Conservation (phyloP, 805 yeast genomes). For the Candida adriatica region DNA sequence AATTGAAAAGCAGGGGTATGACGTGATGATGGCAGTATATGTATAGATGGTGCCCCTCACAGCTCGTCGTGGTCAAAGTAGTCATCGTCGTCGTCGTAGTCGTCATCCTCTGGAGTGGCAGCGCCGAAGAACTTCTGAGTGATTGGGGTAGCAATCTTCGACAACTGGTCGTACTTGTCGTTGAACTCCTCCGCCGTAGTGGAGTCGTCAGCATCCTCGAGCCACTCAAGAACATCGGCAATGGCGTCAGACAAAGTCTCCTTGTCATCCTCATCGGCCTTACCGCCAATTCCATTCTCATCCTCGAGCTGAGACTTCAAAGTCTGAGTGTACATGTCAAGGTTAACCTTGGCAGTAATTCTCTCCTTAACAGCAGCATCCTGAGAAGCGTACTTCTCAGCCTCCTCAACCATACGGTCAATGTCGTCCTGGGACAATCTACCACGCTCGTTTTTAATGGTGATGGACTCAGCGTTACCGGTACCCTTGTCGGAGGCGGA, state of each 20-base stretch:
- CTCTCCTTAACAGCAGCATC: constrained; percentile 78
- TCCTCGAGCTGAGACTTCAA: constrained; percentile 61
- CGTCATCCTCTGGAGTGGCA: constrained; percentile 41
- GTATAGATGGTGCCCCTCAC: constrained; percentile 23
- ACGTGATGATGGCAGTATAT: background rate
- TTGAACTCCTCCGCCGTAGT: constrained; percentile 92
- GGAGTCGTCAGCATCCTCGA: constrained; percentile 78
- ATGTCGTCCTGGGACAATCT: constrained; percentile 90
- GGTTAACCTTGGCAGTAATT: constrained; percentile 80
- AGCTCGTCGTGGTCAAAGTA: constrained; percentile 64
- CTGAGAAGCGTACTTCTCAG: constrained; percentile 90
- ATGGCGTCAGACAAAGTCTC: constrained; percentile 83
- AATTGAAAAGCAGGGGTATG: background rate
- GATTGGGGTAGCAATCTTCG: constrained; percentile 83
- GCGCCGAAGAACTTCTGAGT: constrained; percentile 77
- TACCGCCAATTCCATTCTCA: constrained; percentile 61
- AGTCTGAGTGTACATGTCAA: constrained; percentile 84
- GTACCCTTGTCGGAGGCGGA: constrained; percentile 90
- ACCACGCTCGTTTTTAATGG: constrained; percentile 91
- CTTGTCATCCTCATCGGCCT: constrained; percentile 85
- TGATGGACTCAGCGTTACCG: constrained; percentile 85
- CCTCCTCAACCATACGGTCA: constrained; percentile 96
- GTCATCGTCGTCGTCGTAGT: constrained; percentile 46
- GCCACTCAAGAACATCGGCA: constrained; percentile 79
- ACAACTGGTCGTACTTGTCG: constrained; percentile 80